Evolutionary conservation across 345 rosid genomes (phyloP).

Genomic region (Toxicodendron radicans): DNA sequence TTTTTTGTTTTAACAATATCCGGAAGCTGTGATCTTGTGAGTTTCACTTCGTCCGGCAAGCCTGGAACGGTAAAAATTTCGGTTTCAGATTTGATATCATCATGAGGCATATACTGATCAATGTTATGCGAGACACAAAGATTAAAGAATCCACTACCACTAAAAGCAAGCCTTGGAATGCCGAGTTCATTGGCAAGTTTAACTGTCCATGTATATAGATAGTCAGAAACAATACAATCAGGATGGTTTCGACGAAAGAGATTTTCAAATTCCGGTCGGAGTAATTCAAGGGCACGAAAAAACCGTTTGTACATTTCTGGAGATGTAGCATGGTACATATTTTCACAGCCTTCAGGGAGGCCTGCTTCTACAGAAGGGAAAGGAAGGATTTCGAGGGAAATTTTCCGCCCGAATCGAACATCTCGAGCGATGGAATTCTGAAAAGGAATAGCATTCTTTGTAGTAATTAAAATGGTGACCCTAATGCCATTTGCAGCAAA

Average conservation of each 20-base stretch:
- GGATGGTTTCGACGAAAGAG: slow-evolving; percentile 22
- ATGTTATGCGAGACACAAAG: slow-evolving; percentile 22
- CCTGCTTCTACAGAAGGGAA: slow-evolving; percentile 32
- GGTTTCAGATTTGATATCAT: slow-evolving; percentile 15
- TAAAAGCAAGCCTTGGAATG: slow-evolving; percentile 23
- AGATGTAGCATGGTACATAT: slow-evolving; percentile 21
- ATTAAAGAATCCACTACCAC: slow-evolving; percentile 21
- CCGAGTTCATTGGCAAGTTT: slow-evolving; percentile 29
- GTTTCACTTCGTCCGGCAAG: slow-evolving; percentile 25
- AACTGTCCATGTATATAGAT: slow-evolving; percentile 26
- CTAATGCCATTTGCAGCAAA: slow-evolving; percentile 26
- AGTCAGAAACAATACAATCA: slow-evolving; percentile 35
- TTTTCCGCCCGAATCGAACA: slow-evolving; percentile 16
- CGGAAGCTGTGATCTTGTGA: slow-evolving; percentile 34
- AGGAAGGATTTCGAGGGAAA: slow-evolving; percentile 17
- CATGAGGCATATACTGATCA: slow-evolving; percentile 25
- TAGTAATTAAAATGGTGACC: slow-evolving; percentile 33
- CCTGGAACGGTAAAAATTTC: slow-evolving; percentile 23
- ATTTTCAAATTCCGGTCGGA: slow-evolving; percentile 15
- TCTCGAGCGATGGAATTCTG: slow-evolving; percentile 21
- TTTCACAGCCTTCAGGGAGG: slow-evolving; percentile 32
- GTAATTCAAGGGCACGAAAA: slow-evolving; percentile 14
- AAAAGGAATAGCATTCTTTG: slow-evolving; percentile 24
- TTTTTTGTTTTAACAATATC: slow-evolving; percentile 30
- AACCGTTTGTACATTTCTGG: slow-evolving; percentile 26